Base-by-base conservation (phyloP, 2,329 filamentous ascomycete genomes). In the Blastomyces gilchristii region DNA sequence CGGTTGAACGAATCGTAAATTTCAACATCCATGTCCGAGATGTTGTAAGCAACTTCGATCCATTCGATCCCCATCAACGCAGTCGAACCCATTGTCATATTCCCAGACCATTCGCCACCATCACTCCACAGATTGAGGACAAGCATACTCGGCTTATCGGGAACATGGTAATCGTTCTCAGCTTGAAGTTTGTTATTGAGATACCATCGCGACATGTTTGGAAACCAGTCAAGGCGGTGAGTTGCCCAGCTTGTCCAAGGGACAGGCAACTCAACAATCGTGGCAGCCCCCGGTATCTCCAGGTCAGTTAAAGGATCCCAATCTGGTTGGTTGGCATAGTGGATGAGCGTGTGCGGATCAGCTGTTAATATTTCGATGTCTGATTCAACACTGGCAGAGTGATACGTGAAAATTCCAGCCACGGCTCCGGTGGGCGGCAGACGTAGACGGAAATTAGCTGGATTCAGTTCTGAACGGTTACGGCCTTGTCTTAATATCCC, bases 351-450 rank as follows among this genome's bases (percentile, higher is more conserved):
- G 0, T 69, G 71, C 0, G 78, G 74, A 61, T 82, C 80, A 5
- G 73, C 69, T 1, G 81, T 83, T 12, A 82, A 70, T 64, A 83
- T 80, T 70, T 83, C 81, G 64, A 83, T 79, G 65, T 83, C 81
- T 0, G 78, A 79, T 68, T 83, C 81, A 66, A 79, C 79, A 39
- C 66, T 71, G 58, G 76, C 73, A 50, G 79, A 74, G 63, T 72
- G 74, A 65, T 80, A 82, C 14, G 79, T 81, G 72, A 83, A 79
- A 67, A 82, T 78, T 3, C 81, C 81, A 0, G 79, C 78, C 6
- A 80, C 79, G 2, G 79, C 81, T 58, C 81, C 81, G 47, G 70
- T 64, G 22, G 73, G 67, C n/a, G 79, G 79, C 1, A 69, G 66
- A 7, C 54, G 57, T 22, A 61, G 58, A 12, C 52, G 34, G 28